These are phyloP conservation scores for Erysimum cheiranthoides DNA, from an alignment of 345 rosid genomes.

Conservation along the genomic window DNA sequence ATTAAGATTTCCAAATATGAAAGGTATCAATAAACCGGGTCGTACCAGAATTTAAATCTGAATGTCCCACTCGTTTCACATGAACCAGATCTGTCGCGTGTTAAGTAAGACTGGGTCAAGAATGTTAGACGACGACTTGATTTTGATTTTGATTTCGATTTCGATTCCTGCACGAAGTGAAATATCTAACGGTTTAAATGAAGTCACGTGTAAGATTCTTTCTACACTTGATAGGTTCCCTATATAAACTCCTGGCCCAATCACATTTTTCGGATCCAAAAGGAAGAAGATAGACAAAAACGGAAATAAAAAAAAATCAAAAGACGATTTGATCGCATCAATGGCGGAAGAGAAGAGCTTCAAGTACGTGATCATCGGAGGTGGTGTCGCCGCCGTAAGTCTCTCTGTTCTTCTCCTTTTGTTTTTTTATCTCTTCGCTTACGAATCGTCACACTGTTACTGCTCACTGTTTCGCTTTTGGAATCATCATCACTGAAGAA, in stretches of 20 bases:
- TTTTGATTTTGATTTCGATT: not conserved
- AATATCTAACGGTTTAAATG: not conserved
- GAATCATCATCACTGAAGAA: not conserved
- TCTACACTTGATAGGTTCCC: not conserved
- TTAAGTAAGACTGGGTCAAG: constrained; percentile 22
- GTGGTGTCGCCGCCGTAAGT: constrained; percentile 52
- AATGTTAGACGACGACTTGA: constrained; percentile 22
- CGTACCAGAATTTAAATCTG: constrained; percentile 19
- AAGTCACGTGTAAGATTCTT: constrained; percentile 32
- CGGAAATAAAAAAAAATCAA: not conserved
- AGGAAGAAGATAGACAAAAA: not conserved
- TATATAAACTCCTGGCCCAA: constrained; percentile 30
- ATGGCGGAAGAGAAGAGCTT: constrained; percentile 50
- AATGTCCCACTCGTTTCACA: constrained; percentile 36
- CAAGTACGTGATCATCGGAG: constrained; percentile 51
- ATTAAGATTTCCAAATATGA: not conserved
- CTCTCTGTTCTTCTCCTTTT: constrained; percentile 14
- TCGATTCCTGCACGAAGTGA: not conserved
- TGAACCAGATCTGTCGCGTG: not conserved
- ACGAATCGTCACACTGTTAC: constrained; percentile 16
- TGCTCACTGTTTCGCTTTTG: constrained; percentile 21
- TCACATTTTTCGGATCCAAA: constrained; percentile 18
- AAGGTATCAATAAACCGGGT: constrained; percentile 28
- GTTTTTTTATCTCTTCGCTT: not conserved
- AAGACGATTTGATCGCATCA: constrained; percentile 8